These are phyloP conservation scores for Edaphochlamys debaryana DNA, from an alignment of 139 green algal species.

Conservation along the genomic window DNA sequence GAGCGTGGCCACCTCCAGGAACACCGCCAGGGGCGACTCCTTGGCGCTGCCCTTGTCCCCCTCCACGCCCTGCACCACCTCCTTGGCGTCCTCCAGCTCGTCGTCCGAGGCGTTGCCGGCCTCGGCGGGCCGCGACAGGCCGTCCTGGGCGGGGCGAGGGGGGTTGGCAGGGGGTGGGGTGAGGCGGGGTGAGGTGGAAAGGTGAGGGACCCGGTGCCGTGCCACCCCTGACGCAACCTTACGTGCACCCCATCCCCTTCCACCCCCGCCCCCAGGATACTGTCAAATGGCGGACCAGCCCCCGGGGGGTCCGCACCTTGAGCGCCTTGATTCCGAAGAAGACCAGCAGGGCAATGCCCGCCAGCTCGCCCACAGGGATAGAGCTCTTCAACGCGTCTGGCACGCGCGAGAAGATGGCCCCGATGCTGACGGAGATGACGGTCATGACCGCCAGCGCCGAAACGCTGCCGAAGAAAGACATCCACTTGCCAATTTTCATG, in stretches of 20 bases:
- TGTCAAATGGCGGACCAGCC: no score
- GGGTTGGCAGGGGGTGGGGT: background rate
- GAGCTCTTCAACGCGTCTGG: slow-evolving; percentile 81
- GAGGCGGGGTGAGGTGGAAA: background rate
- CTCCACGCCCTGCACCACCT: slow-evolving; percentile 11
- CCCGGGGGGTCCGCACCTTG: slow-evolving; percentile 58
- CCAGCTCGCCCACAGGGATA: slow-evolving; percentile 85
- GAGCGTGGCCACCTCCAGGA: slow-evolving; percentile 78
- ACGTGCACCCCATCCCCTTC: no score
- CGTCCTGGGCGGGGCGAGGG: background rate
- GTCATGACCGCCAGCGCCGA: slow-evolving; percentile 88
- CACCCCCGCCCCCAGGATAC: no score
- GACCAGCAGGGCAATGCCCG: slow-evolving; percentile 85
- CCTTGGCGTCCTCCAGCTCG: slow-evolving; percentile 75
- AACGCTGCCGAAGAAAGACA: slow-evolving; percentile 76
- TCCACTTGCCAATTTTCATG: slow-evolving; percentile 78
- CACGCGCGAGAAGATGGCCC: slow-evolving; percentile 81
- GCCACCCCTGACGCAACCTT: no score
- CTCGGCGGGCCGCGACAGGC: background rate
- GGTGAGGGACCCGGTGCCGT: no score
- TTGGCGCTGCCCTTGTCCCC: background rate
- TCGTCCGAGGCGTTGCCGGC: slow-evolving; percentile 52
- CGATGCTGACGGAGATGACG: slow-evolving; percentile 94
- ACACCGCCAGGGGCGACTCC: slow-evolving; percentile 30
- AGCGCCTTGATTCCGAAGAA: slow-evolving; percentile 93